Base-by-base conservation (phyloP, 306 rosid genomes). In the Gastrolobium bilobum region DNA sequence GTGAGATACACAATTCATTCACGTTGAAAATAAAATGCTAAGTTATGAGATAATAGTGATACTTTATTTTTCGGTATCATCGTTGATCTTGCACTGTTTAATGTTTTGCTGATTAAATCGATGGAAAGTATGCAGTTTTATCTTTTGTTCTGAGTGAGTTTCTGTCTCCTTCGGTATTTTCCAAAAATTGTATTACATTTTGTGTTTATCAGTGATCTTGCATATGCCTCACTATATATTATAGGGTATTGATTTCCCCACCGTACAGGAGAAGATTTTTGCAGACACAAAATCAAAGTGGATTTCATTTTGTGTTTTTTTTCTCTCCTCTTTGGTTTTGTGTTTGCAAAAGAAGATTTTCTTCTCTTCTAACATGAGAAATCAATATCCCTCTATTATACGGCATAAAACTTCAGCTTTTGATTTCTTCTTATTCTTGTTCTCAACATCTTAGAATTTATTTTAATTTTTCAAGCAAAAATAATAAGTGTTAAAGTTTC, bases 131-230 rank as follows among this genome's bases (percentile, higher is more conserved):
- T 37, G 80, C 68, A 29, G 34, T 60, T 29, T 77, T 47, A 15
- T 79, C 76, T 70, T 79, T 53, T 73, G 74, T 79, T 62, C 66
- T 57, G 76, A 71, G 82, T 66, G 77, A 74, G 77, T 50, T 63
- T 72, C 8, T 61, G 29, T 38, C 3, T 69, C 51, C 31, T 61
- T 69, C 0, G 0, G 48, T 54, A 11, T 33, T 77, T 66, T 43
- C 7, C 9, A 54, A 9, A 42, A 76, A 76, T 53, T 52, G 10
- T n/a, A 54, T 35, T 48, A 11, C 57, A 30, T 68, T 75, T 50
- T 81, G 42, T 76, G 30, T 66, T 75, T 9, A n/a, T 34, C 26
- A 0, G 26, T 20, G 26, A 20, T 20, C 26, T 20, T 38, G 47
- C 37, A 81, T 8, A 67, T 46, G 10, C 70, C 66, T 74, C 40